These are phyloP conservation scores for Diutina catenulata DNA, from an alignment of 1,139 yeast genomes.

Conservation along the genomic window DNA sequence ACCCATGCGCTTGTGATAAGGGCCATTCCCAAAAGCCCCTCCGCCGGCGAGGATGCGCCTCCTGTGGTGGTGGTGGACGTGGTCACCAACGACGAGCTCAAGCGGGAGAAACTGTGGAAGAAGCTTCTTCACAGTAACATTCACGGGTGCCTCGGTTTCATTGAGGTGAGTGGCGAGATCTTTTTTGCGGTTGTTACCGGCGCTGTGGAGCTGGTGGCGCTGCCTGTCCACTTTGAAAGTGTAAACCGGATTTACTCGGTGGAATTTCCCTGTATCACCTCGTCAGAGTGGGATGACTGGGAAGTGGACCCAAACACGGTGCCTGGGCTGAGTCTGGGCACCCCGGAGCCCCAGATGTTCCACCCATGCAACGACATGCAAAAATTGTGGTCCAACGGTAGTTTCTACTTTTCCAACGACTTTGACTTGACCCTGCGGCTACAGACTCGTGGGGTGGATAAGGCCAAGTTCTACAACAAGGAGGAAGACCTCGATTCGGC, in stretches of 20 bases:
- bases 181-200: constrained; percentile 78
- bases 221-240: constrained; percentile 68
- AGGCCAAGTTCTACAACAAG: constrained; percentile 9
- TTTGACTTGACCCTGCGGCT: constrained; percentile 80
- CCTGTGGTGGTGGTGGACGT: constrained; percentile 1
- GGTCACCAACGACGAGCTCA: neutral
- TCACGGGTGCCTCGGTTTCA: constrained; percentile 74
- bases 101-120: neutral
- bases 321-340: constrained; percentile 7
- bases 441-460: constrained; percentile 56
- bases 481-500: constrained; percentile 16
- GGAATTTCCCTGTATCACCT: constrained; percentile 70
- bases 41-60: neutral
- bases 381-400: constrained; percentile 73
- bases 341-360: constrained; percentile 24
- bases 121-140: neutral
- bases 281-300: constrained; percentile 68
- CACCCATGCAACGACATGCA: constrained; percentile 81
- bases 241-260: constrained; percentile 74
- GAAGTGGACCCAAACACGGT: constrained; percentile 50
- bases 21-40: neutral
- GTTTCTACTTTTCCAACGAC: constrained; percentile 85
- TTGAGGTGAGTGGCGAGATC: constrained; percentile 52
- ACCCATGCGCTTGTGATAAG: neutral
- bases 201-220: constrained; percentile 61